These are phyloP conservation scores for Berkeleyomyces basicola DNA, from an alignment of 2,329 filamentous ascomycete species.

Conservation along the genomic window DNA sequence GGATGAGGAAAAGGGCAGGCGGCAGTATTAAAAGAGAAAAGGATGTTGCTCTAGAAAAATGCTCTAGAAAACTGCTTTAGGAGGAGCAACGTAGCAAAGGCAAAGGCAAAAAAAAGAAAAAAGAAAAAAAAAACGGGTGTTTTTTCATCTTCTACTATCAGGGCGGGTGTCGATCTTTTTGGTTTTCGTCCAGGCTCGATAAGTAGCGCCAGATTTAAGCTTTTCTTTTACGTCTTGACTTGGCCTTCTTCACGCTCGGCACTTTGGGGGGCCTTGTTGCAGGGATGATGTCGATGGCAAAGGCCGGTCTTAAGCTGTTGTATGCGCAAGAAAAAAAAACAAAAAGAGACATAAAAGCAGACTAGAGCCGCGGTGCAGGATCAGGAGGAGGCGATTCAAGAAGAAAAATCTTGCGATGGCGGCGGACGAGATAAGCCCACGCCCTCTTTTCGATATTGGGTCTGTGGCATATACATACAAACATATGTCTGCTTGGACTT, in stretches of 20 bases:
- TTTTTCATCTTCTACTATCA: neutral
- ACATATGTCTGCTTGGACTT: too few species aligned
- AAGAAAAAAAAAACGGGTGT: neutral
- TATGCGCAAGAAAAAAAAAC: neutral
- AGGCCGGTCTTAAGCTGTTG: too few species aligned
- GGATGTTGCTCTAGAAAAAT: neutral
- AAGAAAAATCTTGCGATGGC: neutral
- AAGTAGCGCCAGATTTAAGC: neutral
- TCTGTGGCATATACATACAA: too few species aligned
- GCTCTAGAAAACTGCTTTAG: neutral
- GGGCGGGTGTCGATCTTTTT: neutral
- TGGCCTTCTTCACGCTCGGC: neutral
- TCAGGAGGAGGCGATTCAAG: neutral
- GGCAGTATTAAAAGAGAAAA: neutral
- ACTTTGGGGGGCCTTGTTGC: neutral
- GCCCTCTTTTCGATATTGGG: too few species aligned
- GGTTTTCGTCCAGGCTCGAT: too few species aligned
- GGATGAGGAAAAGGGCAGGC: neutral
- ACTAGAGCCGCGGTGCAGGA: neutral
- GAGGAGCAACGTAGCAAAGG: neutral
- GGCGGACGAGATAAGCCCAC: neutral
- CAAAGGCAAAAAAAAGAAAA: neutral
- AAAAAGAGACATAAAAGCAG: neutral
- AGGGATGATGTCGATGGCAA: neutral
- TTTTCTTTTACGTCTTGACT: neutral